Base-by-base conservation (phyloP, 257 asterid genomes). In the Phtheirospermum japonicum region DNA sequence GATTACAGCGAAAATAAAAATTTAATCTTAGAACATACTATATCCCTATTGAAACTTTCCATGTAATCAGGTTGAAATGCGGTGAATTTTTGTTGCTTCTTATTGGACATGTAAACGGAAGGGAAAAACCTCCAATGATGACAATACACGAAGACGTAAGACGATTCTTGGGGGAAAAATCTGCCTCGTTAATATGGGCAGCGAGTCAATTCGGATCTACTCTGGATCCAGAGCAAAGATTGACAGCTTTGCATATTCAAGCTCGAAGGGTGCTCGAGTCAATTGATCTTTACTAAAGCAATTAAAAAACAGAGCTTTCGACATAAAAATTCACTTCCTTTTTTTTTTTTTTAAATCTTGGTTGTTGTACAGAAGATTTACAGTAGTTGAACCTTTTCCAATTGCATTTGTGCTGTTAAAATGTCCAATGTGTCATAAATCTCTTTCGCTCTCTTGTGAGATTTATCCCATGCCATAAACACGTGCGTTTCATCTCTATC, bases 121-220 rank as follows among this genome's bases (percentile, higher is more conserved):
- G 91, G 76, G 88, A 87, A 65, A 77, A 74, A 53, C 70, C 94
- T 58, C 97, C 97, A 63, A 87, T 87, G 99, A 86, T 83, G 75
- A 77, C 85, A 28, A 79, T 89, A 70, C 93, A 89, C 30, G 96
- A 89, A 16, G 97, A 89, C 13, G 67, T 89, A 60, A 80, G 87
- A 80, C 87, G 75, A 67, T 87, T 76, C 69, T 85, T 89, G 0
- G 97, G 95, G 9, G 97, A 89, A 60, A 85, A 89, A 78, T 74
- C 95, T 2, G 99, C 95, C 59, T 89, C 97, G 20, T 79, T 93
- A 71, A 85, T 93, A 75, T 93, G 99, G 97, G 97, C 97, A 33
- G 96, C 96, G 23, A 85, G 95, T 75, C 95, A 89, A 63, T 81
- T 86, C 8, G 97, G 86, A 70, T 86, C 95, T 18, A 89, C 95